Percentiles rank a stretch among this genome's conserved stretches.
Conservation (phyloP, 106 monocot species). For the Dactylorhiza incarnata region DNA sequence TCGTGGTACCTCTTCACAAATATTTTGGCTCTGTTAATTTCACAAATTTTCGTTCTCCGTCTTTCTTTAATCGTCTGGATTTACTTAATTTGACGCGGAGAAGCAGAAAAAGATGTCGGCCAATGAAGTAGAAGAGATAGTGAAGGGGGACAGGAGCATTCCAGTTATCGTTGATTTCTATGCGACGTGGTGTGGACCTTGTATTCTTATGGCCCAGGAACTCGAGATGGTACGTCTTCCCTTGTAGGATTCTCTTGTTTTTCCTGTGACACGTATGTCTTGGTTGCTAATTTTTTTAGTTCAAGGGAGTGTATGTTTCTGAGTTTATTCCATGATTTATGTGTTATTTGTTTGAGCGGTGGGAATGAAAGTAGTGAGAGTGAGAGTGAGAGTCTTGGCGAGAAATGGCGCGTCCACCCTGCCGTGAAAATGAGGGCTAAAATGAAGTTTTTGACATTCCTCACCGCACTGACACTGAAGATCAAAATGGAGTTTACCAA, state of each 20-base stretch:
- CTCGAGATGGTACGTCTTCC: constrained; percentile 62
- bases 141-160: constrained; percentile 58
- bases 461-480: too few species aligned
- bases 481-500: too few species aligned
- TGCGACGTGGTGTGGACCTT: constrained; percentile 97
- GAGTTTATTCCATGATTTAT: too few species aligned
- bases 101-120: constrained; percentile 80
- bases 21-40: background rate
- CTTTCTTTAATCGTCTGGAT: too few species aligned
- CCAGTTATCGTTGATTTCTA: constrained; percentile 87
- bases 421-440: too few species aligned
- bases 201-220: constrained; percentile 91
- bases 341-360: too few species aligned
- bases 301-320: too few species aligned
- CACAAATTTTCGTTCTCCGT: background rate
- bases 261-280: background rate
- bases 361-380: too few species aligned
- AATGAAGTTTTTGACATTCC: too few species aligned
- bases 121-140: constrained; percentile 58
- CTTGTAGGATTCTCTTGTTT: background rate
- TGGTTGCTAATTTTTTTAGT: background rate
- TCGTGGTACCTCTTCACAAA: constrained; percentile 33
- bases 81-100: background rate
- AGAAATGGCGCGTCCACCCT: too few species aligned
- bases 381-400: too few species aligned